These are phyloP conservation scores for Glaciozyma martinii DNA, from an alignment of 768 basidiomycete genomes.

Conservation along the genomic window DNA sequence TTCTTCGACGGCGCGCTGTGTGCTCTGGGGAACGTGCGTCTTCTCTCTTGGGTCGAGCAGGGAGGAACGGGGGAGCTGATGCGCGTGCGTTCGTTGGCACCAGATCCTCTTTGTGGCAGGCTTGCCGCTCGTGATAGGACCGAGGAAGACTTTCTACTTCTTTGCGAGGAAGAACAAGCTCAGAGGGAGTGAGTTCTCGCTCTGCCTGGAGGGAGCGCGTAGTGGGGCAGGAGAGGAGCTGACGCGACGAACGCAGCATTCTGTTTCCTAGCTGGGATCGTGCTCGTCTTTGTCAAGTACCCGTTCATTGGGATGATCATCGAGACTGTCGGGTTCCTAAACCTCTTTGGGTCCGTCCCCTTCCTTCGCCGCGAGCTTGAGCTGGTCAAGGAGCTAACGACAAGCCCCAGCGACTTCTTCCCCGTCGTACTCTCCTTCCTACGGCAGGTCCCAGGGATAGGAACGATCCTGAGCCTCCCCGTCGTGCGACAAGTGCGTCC, in stretches of 20 bases:
- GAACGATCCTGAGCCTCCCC: conserved; percentile 73
- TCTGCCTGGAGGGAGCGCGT: too few species aligned
- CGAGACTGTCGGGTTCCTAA: conserved; percentile 93
- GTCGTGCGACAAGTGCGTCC: conserved; percentile 67
- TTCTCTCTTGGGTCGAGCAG: not conserved
- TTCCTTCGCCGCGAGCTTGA: not conserved
- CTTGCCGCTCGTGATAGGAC: conserved; percentile 91
- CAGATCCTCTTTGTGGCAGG: conserved; percentile 91
- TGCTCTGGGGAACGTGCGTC: conserved; percentile 85
- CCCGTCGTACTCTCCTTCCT: conserved; percentile 96
- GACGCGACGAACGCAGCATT: conserved; percentile 39
- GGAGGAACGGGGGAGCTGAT: not conserved
- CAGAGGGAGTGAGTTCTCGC: conserved; percentile 49
- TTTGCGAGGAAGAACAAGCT: conserved; percentile 93
- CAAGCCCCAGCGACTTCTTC: conserved; percentile 77
- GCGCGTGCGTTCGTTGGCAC: not conserved
- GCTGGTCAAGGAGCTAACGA: not conserved
- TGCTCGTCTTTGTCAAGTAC: conserved; percentile 91
- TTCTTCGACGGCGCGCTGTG: conserved; percentile 93
- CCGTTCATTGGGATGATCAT: conserved; percentile 87
- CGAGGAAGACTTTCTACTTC: conserved; percentile 95
- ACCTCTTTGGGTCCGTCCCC: conserved; percentile 73
- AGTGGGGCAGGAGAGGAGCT: not conserved
- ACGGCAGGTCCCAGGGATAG: conserved; percentile 84
- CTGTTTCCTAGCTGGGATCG: conserved; percentile 80